A percentile compares a stretch with the other conserved stretches of the same genome.
Evolutionary conservation across 106 monocot species (phyloP).

Genomic region (Alisma plantagoaquatica): DNA sequence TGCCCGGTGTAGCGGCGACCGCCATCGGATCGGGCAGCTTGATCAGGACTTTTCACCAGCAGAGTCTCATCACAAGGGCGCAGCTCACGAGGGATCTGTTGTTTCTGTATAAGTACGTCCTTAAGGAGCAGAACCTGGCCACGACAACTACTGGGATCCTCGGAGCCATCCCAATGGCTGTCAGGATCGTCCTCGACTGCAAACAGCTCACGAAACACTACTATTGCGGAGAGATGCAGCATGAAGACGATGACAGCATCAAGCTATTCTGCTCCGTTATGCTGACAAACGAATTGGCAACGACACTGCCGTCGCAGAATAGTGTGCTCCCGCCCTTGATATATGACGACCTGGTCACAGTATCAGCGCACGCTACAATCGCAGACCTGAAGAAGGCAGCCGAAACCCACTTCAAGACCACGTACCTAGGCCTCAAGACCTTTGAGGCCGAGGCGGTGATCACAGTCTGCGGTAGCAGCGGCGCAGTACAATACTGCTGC

Average conservation of each 20-base stretch:
- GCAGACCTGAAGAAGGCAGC: slow-evolving; percentile 45
- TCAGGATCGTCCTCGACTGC: slow-evolving; percentile 48
- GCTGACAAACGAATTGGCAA: slow-evolving; percentile 1
- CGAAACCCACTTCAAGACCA: slow-evolving; percentile 40
- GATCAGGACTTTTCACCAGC: neutral
- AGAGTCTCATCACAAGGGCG: slow-evolving; percentile 9
- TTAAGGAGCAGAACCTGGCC: slow-evolving; percentile 21
- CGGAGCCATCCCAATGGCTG: slow-evolving; percentile 38
- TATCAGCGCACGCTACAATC: slow-evolving; percentile 31
- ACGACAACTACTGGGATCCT: slow-evolving; percentile 14
- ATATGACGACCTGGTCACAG: slow-evolving; percentile 25
- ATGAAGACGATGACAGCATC: slow-evolving; percentile 5
- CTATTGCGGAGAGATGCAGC: neutral
- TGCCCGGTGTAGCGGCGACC: too few species aligned
- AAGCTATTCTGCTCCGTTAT: slow-evolving; percentile 36
- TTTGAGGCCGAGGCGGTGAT: slow-evolving; percentile 40
- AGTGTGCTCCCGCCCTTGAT: neutral
- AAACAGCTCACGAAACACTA: slow-evolving; percentile 74
- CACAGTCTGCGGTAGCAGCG: slow-evolving; percentile 7
- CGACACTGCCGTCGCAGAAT: neutral
- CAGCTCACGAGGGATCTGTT: slow-evolving; percentile 56
- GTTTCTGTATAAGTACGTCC: slow-evolving; percentile 49
- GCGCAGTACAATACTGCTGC: too few species aligned
- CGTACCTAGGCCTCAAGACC: slow-evolving; percentile 52
- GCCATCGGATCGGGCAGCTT: neutral